Evolutionary conservation across 495 filamentous ascomycete species (phyloP), one percentile per base, ranked within the genome.

Genomic region (Letharia columbiana): DNA sequence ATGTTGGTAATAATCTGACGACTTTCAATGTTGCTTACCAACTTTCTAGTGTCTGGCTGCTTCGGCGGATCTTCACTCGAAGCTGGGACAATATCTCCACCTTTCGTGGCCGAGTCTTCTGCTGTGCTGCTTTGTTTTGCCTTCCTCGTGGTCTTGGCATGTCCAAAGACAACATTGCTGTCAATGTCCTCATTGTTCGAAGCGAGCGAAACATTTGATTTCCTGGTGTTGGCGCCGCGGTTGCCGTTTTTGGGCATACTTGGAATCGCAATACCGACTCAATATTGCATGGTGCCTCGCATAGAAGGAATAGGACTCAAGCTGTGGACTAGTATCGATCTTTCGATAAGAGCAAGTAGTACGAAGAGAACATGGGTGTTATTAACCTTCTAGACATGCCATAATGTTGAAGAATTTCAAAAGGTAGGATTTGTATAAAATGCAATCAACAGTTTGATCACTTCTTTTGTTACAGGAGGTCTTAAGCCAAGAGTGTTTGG

Each of bases 11-110:
- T 10, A 15, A 31, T 15, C 4, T 15, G 8, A 31, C 15, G 50
- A 54, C 50, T 15, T 54, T 6, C 10, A 54, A 13, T 23, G 28
- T 33, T 54, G 50, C 50, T 33, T 54, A 54, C 50, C 65, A 98
- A 78, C 69, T 90, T 87, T 76, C 91, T 89, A 63, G 91, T 87
- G 41, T 90, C 86, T 47, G 91, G 90, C 70, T 88, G 89, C 67
- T 91, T 91, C 31, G 85, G 86, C 67, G 78, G 80, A 37, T 87
- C 85, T 58, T 78, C 75, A 4, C 75, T 66, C 71, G 73, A 67
- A 68, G 73, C 71, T 76, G 76, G 74, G 45, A 65, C 71, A 69
- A 64, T 67, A 45, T 69, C 78, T 76, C 60, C 74, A 71, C 74
- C 76, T 52, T 77, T 75, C 64, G 82, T 80, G 56, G 79, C 79